Percentiles rank a stretch among this genome's conserved stretches.
phyloP scores from a whole-genome alignment of 164 flowering plant species.

The Piper longum region DNA sequence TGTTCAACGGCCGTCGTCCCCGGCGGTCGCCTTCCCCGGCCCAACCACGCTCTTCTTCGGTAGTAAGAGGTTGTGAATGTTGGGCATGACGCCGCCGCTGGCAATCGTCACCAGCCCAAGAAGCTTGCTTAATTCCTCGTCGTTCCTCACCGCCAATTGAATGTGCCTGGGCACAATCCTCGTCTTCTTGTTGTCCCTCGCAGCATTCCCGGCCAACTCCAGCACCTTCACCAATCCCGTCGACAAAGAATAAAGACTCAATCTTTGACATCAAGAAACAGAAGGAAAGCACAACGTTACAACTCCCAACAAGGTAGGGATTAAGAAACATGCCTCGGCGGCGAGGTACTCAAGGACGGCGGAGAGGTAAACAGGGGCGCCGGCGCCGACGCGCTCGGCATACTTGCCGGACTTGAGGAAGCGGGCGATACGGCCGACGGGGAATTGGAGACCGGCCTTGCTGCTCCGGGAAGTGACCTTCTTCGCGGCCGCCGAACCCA shows the following conservation, averaged over 20 bases:
- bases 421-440: slow-evolving; percentile 14
- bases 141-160: slow-evolving; percentile 10
- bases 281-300: too few relatives aligned
- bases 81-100: slow-evolving; percentile 12
- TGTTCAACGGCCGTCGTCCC: slow-evolving; percentile 1
- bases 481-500: slow-evolving; percentile 11
- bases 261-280: not conserved
- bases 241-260: not conserved
- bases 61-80: slow-evolving; percentile 9
- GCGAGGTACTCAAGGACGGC: slow-evolving; percentile 15
- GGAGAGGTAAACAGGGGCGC: slow-evolving; percentile 13
- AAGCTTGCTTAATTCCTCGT: slow-evolving; percentile 9
- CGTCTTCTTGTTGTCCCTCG: slow-evolving; percentile 13
- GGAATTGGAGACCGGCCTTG: slow-evolving; percentile 14
- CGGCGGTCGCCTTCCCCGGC: slow-evolving; percentile 4
- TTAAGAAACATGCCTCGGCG: slow-evolving; percentile 7
- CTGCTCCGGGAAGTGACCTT: slow-evolving; percentile 15
- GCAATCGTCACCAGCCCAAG: slow-evolving; percentile 9
- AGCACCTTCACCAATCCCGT: slow-evolving; percentile 5
- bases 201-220: slow-evolving; percentile 11
- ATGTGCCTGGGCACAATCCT: slow-evolving; percentile 11
- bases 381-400: slow-evolving; percentile 14
- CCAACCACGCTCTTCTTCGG: slow-evolving; percentile 11
- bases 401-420: slow-evolving; percentile 14
- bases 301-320: not conserved